phyloP scores from a whole-genome alignment of 2,329 filamentous ascomycete species.

The Scedosporium aurantiacum region DNA sequence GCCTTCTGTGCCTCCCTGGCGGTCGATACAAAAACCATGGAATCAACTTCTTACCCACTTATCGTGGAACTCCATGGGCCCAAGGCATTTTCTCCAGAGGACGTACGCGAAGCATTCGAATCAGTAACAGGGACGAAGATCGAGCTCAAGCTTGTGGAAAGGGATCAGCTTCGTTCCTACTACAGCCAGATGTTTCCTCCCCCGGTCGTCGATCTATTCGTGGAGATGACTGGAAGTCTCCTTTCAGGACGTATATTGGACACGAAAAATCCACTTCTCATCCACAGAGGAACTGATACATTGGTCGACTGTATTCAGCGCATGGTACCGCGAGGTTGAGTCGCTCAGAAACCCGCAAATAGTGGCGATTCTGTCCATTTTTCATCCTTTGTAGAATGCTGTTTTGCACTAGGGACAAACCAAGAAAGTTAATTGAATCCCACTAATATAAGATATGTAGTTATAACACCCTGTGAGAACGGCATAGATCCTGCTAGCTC shows the following conservation, averaged over 20 bases:
- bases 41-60: slow-evolving; percentile 6
- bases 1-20: neutral
- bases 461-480: neutral
- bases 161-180: slow-evolving; percentile 14
- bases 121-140: slow-evolving; percentile 15
- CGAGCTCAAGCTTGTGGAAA: slow-evolving; percentile 13
- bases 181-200: slow-evolving; percentile 14
- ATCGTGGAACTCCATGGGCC: slow-evolving; percentile 18
- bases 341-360: neutral
- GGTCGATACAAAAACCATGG: neutral
- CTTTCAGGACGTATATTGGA: slow-evolving; percentile 14
- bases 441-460: neutral
- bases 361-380: no score
- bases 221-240: slow-evolving; percentile 16
- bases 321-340: neutral
- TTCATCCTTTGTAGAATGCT: no score
- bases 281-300: neutral
- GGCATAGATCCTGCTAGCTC: neutral
- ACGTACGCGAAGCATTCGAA: slow-evolving; percentile 18
- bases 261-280: neutral
- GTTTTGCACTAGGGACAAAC: no score
- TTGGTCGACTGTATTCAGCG: neutral
- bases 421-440: no score
- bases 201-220: slow-evolving; percentile 14
- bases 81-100: slow-evolving; percentile 15